Evolutionary conservation across 129 eudicot genomes (phyloP), one percentile per base, ranked within the genome.

Genomic region (Deinandra increscens): DNA sequence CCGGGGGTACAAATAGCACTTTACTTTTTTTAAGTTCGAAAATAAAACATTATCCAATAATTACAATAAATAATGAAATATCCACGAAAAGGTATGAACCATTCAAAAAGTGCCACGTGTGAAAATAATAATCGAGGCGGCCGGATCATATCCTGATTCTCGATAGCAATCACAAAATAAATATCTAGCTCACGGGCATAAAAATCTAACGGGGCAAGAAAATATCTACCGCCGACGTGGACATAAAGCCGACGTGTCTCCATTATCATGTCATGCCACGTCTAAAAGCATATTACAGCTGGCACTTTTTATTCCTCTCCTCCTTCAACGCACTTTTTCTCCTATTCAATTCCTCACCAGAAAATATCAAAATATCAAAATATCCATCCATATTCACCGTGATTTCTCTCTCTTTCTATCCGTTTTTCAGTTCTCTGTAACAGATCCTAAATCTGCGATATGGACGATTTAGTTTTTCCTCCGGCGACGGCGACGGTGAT

Each of bases 211-310:
- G 48, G 48, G 38, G 51, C 33, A 50, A 67, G 12, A 61, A 75
- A 77, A 77, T 77, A 77, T 77, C 81, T 77, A 77, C 6, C 18
- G 44, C 72, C 33, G 10, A 43, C 68, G 66, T 53, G 81, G 76
- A 70, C 45, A 1, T 15, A 14, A 26, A 64, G 11, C 43, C 55
- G 72, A 77, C 71, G 77, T 77, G 81, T 70, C 23, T 17, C 42
- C 29, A 31, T 29, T 13, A 22, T 4, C 31, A 29, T 29, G 7
- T 49, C 68, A 64, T 70, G 55, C 34, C 77, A 77, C 81, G 72
- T 70, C 72, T 77, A 70, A 77, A 77, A 77, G 81, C 31, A 45
- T 61, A 39, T 34, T 64, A 54, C 81, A 77, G 59, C 77, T 77
- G 77, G 77, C 66, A 42, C 5, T 38, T 64, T 44, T 13, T 53